Base-by-base conservation (phyloP, 352 stramenopile genomes). In the Pythium oligandrum region DNA sequence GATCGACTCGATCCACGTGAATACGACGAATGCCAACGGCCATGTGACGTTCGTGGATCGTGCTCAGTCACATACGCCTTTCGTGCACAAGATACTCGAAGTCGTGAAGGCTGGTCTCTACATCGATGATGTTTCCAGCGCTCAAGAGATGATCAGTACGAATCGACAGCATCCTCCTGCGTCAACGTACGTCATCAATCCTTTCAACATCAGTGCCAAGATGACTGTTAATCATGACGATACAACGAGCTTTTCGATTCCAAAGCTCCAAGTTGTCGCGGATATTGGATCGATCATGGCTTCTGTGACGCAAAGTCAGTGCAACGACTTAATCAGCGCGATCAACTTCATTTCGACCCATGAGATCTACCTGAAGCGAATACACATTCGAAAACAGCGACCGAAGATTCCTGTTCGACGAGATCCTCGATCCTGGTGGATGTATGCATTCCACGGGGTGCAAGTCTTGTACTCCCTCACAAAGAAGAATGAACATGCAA, bases 181-280 rank as follows among this genome's bases (percentile, higher is more conserved):
- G 42, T 59, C 68, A 5, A 68, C 70, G 11, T 91, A 92, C 56
- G 75, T 91, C 10, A 55, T 94, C 37, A 64, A 86, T 46, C 82
- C 82, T 17, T 90, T 93, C 44, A 88, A 83, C 55, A 79, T 77
- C 31, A 82, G 50, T 10, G 70, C 83, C 26, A 93, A 92, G 44
- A 74, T 91, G 62, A 90, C 80, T 0, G 68, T 86, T 32, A 94
- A 92, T 40, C 78, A 94, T 48, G 83, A 93, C 40, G 71, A 83
- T 8, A 58, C 66, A 3, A 89, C 83, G 12, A 62, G 68, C 30
- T 75, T 73, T 43, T 82, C 79, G 17, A 90, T 92, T 33, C 83
- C 83, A 1, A 73, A 78, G 43, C 57, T 88, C 43, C 81, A 88
- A 33, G 86, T 88, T 53, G 70, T 81, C 5, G 71, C 69, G 0